Evolutionary conservation across 441 rosid species (phyloP), one percentile per base, ranked within the genome.

Genomic region (Populus hybrid): DNA sequence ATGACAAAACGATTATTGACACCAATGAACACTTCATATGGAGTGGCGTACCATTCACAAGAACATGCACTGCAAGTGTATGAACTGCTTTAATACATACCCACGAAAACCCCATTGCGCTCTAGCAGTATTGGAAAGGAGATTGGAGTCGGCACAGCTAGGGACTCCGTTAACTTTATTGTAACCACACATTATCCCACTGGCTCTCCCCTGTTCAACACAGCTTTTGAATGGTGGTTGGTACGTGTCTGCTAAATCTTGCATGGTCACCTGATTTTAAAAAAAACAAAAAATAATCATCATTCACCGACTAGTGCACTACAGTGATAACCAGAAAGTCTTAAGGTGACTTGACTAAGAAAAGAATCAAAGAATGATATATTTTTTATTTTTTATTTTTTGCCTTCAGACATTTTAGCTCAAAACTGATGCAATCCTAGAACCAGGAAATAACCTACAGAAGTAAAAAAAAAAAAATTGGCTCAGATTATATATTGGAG

Each of bases 161-260:
- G 99, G 99, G 80, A 93, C 81, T 11, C 99, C 99, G 42, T 95
- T 95, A 72, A 93, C 98, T 77, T 86, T 89, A 64, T 94, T 95
- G 83, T 95, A 95, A 42, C 97, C 92, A 84, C 98, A 93, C 99
- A 95, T 95, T 26, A 95, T 89, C 72, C 99, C 94, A 38, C 97
- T 97, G 65, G 93, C 98, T 75, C 81, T 89, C 0, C 98, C 99
- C 79, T 95, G 89, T 69, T 83, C 84, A 23, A 94, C 92, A 70
- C 99, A 95, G 82, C 87, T 83, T 76, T 85, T 88, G 83, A 95
- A 95, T 5, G 99, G 99, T 16, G 92, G 97, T 42, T 94, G 86
- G 74, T 83, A 95, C n/a, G 98, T 94, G 71, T 95, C 99, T 75
- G 86, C 97, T 21, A 95, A 84, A 70, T 94, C 99, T 86, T 92